These are phyloP conservation scores for Calonectria henricotiae DNA, from an alignment of 2,329 filamentous ascomycete genomes.

Conservation along the genomic window DNA sequence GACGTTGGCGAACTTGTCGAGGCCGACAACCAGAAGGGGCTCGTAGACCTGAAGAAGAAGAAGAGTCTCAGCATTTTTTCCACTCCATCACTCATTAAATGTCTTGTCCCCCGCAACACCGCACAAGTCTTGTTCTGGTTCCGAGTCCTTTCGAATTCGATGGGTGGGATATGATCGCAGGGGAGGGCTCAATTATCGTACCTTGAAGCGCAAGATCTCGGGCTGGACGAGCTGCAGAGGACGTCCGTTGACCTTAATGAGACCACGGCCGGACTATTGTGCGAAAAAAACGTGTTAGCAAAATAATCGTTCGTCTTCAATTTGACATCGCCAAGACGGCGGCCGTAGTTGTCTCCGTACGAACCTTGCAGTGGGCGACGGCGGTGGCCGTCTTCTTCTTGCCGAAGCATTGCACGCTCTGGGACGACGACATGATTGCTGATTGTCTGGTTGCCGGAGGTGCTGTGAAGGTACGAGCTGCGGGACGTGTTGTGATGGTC, in stretches of 20 bases:
- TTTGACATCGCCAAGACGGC: conserved; percentile 27
- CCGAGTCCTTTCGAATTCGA: conserved; percentile 35
- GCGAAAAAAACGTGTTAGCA: conserved; percentile 52
- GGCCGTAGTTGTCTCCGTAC: conserved; percentile 49
- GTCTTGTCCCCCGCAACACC: conserved; percentile 12
- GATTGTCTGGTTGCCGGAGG: conserved; percentile 53
- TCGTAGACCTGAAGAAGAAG: conserved; percentile 84
- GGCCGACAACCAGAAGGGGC: conserved; percentile 95
- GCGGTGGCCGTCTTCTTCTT: conserved; percentile 95
- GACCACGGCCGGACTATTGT: conserved; percentile 72
- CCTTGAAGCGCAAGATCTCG: conserved; percentile 98
- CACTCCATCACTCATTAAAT: conserved; percentile 19
- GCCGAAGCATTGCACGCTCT: conserved; percentile 98
- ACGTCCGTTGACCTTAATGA: conserved; percentile 99
- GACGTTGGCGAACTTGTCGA: conserved; percentile 97
- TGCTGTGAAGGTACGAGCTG: conserved; percentile 47
- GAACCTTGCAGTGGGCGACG: conserved; percentile 94
- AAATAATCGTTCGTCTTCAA: conserved; percentile 25
- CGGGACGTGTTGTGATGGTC: conserved; percentile 49
- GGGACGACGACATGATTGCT: conserved; percentile 83
- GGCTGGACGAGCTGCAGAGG: conserved; percentile 95
- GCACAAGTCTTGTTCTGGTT: conserved; percentile 14
- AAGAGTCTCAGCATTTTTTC: conserved; percentile 47
- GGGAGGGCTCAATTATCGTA: conserved; percentile 61
- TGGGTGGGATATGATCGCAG: conserved; percentile 23